Percentiles rank a stretch among this genome's conserved stretches.
phyloP scores from a whole-genome alignment of 2,329 filamentous ascomycete species.

The Pestalotiopsis sp. region DNA sequence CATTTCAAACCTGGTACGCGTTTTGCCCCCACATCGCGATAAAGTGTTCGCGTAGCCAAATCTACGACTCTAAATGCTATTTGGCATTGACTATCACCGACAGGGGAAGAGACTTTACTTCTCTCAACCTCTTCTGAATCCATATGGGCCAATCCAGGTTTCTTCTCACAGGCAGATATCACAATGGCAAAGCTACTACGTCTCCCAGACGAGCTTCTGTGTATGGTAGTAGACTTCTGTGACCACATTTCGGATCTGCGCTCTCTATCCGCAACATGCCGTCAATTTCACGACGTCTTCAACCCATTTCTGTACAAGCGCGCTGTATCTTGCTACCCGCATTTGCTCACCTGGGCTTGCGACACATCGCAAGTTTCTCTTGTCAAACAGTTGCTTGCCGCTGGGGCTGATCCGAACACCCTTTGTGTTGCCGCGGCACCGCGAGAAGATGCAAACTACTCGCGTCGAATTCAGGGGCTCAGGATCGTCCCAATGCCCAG shows the following conservation, averaged over 20 bases:
- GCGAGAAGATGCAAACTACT: not conserved
- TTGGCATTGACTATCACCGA: too few relatives aligned
- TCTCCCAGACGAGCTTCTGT: constrained; percentile 1
- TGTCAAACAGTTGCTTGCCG: not conserved
- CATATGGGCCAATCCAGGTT: not conserved
- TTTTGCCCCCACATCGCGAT: too few relatives aligned
- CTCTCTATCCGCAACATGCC: not conserved
- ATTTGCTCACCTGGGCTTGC: constrained; percentile 1
- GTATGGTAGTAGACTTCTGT: not conserved
- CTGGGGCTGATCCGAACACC: not conserved
- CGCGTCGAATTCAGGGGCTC: not conserved
- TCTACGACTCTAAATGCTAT: too few relatives aligned
- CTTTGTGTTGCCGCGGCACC: not conserved
- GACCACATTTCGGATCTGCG: not conserved
- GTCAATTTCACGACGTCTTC: not conserved
- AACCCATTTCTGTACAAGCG: not conserved
- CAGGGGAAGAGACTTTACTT: too few relatives aligned
- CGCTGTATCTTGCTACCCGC: not conserved
- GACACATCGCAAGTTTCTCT: not conserved
- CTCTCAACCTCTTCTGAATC: too few relatives aligned
- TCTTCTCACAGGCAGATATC: not conserved
- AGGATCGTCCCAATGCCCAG: not conserved
- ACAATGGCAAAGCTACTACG: not conserved
- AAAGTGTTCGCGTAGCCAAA: not conserved
- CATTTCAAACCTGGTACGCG: too few relatives aligned